Evolutionary conservation across 192 early-diverging fungal genomes (phyloP), one percentile per base, ranked within the genome.

Genomic region (Coemansia sp.): DNA sequence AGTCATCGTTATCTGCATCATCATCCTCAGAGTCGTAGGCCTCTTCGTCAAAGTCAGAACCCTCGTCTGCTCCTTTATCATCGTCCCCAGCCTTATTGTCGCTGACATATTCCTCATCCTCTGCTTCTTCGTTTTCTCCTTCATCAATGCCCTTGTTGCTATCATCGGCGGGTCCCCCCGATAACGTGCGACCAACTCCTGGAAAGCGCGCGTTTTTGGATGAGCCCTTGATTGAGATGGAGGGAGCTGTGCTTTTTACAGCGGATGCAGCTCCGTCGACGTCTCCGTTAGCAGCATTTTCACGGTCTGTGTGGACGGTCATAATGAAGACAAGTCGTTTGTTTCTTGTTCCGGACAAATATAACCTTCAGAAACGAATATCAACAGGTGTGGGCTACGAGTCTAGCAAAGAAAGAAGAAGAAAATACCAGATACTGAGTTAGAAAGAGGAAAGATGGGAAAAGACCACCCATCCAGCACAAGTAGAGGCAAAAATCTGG

Each of bases 121-220:
- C 22, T 17, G 44, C 68, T n/a, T 48, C 22, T 25, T 25, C 45
- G 4, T 9, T 23, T 25, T 48, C 45, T 23, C 13, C 45, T 9
- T 48, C n/a, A n/a, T n/a, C n/a, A n/a, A n/a, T n/a, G n/a, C n/a
- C n/a, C n/a, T n/a, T n/a, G n/a, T n/a, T 25, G 45, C 20, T 25
- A 25, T 48, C 7, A 23, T 31, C 68, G 7, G 53, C 57, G 17
- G 38, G 29, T 4, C 40, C 41, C 1, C 45, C 61, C 50, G 67
- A 62, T 0, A 76, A 50, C 11, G 74, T 37, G 45, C 59, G 68
- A 22, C 74, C 74, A 13, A 56, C 41, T 41, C 74, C 74, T 20
- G 74, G 74, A 52, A 76, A 76, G 52, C 62, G 66, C 31, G 50
- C 8, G 20, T 31, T 53, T 57, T 68, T 72, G 50, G 68, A 27